These are phyloP conservation scores for Cyclocybe aegerita DNA, from an alignment of 768 basidiomycete genomes.

Conservation along the genomic window DNA sequence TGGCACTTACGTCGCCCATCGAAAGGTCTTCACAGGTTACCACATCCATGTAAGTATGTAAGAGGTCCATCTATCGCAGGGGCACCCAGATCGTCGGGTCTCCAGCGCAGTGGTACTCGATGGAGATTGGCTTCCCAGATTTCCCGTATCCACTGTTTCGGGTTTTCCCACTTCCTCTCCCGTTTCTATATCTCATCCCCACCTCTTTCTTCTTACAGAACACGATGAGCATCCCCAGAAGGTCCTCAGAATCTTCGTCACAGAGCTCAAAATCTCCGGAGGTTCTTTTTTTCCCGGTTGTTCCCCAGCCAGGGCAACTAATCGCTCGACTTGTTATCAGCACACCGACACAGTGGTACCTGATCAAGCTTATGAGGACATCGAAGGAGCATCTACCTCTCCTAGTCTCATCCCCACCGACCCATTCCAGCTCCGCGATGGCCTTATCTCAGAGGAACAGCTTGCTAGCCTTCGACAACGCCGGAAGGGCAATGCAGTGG, in stretches of 20 bases:
- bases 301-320: constrained; percentile 12
- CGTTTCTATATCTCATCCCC: constrained; percentile 23
- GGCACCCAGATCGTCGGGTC: constrained; percentile 19
- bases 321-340: constrained; percentile 23
- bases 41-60: background rate
- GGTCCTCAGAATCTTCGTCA: constrained; percentile 28
- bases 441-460: constrained; percentile 60
- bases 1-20: too few relatives aligned
- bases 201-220: constrained; percentile 25
- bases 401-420: constrained; percentile 41
- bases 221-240: constrained; percentile 32
- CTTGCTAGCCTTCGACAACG: constrained; percentile 61
- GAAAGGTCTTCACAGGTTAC: too few relatives aligned
- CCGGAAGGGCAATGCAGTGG: constrained; percentile 62
- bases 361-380: constrained; percentile 41
- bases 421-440: constrained; percentile 66
- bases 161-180: constrained; percentile 30
- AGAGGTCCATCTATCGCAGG: constrained; percentile 2
- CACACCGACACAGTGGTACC: constrained; percentile 52
- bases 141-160: constrained; percentile 37
- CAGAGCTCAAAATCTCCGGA: constrained; percentile 19
- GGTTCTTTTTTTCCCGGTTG: constrained; percentile 22
- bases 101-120: constrained; percentile 29
- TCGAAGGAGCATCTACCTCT: constrained; percentile 41
- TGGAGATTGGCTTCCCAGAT: constrained; percentile 39